These are phyloP conservation scores for Vigna radiata DNA, from an alignment of 306 rosid species.

Conservation along the genomic window DNA sequence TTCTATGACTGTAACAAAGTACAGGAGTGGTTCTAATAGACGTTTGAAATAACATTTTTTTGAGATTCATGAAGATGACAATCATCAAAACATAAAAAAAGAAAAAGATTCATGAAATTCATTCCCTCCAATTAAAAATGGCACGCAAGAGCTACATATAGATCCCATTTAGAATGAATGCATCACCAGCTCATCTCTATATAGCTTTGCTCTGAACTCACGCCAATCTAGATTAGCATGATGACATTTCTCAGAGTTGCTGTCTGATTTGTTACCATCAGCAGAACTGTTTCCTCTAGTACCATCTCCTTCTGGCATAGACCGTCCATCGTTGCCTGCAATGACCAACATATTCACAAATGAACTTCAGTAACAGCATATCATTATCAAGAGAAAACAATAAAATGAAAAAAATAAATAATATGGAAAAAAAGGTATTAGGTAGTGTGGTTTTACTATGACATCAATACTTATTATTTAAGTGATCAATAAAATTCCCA, in stretches of 20 bases:
- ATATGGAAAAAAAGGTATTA: constrained; percentile 5
- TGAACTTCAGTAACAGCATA: constrained; percentile 5
- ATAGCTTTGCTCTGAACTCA: constrained; percentile 91
- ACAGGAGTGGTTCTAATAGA: constrained; percentile 24
- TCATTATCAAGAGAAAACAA: constrained; percentile 25
- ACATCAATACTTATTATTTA: constrained; percentile 4
- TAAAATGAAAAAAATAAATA: constrained; percentile 18
- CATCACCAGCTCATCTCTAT: constrained; percentile 79
- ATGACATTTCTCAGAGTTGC: constrained; percentile 59
- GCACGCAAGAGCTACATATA: constrained; percentile 23
- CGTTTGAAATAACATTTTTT: background rate
- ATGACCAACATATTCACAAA: constrained; percentile 39
- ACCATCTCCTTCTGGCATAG: constrained; percentile 81
- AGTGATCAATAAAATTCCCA: constrained; percentile 30
- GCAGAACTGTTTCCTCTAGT: constrained; percentile 60
- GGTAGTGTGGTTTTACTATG: background rate
- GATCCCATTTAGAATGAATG: constrained; percentile 33
- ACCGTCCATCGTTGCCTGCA: constrained; percentile 79
- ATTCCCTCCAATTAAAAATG: constrained; percentile 30
- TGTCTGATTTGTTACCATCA: constrained; percentile 57
- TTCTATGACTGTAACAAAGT: constrained; percentile 31
- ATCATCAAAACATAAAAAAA: no score
- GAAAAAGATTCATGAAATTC: constrained; percentile 23
- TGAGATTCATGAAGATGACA: constrained; percentile 10
- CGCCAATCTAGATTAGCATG: constrained; percentile 78